phyloP scores from a whole-genome alignment of 176 grass and related monocot genomes.

The Melocanna baccifera region DNA sequence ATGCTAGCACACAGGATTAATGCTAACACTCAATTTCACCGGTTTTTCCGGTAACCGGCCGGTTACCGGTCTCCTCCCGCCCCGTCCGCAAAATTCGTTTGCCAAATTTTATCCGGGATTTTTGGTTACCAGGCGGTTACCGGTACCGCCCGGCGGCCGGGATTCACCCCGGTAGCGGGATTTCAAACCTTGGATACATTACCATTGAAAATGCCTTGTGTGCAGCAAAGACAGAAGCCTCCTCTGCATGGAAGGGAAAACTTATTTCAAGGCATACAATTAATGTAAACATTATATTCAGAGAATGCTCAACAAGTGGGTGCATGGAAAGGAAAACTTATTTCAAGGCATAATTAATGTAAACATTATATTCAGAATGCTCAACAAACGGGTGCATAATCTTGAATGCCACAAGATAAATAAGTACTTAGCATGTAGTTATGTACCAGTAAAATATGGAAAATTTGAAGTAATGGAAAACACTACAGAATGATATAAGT shows the following conservation, averaged over 20 bases:
- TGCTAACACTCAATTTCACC: too few species aligned
- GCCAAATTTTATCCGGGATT: too few species aligned
- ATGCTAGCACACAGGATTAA: too few species aligned
- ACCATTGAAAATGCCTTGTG: conserved; percentile 75
- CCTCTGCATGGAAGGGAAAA: conserved; percentile 59
- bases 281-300: conserved; percentile 7
- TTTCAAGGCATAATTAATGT: not conserved
- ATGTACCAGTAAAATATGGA: conserved; percentile 14
- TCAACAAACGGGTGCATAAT: not conserved
- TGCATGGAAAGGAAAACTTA: conserved; percentile 38
- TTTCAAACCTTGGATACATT: too few species aligned
- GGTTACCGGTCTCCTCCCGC: too few species aligned
- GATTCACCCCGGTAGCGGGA: too few species aligned
- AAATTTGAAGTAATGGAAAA: not conserved
- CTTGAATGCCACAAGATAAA: conserved; percentile 21
- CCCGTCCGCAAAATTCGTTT: too few species aligned
- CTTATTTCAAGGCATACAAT: conserved; percentile 1
- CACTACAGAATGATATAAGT: not conserved
- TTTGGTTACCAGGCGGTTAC: too few species aligned
- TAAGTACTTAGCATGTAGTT: not conserved
- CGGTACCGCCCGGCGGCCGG: too few species aligned
- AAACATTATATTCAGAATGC: conserved; percentile 2
- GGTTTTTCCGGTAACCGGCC: too few species aligned
- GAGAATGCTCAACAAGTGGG: not conserved
- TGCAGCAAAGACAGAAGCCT: conserved; percentile 65